Evolutionary conservation across 2,329 filamentous ascomycete genomes (phyloP).

Genomic region (Triangularia setosa): DNA sequence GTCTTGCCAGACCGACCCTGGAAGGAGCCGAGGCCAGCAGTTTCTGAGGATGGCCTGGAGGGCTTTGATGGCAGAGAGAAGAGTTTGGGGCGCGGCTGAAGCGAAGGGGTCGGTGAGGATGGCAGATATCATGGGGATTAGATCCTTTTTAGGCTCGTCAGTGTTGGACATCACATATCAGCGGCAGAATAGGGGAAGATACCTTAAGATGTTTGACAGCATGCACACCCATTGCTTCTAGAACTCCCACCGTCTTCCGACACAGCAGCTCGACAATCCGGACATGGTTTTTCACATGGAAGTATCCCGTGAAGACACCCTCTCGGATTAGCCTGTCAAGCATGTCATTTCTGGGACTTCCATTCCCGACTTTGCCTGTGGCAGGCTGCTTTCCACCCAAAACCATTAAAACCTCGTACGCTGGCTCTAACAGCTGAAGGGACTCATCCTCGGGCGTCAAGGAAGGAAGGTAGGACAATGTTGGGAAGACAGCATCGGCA

Average conservation of each 20-base stretch:
- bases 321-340: conserved; percentile 54
- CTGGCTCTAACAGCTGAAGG: conserved; percentile 55
- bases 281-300: conserved; percentile 57
- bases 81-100: conserved; percentile 47
- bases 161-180: background rate
- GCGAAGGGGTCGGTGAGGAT: conserved; percentile 68
- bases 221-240: conserved; percentile 57
- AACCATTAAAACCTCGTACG: conserved; percentile 63
- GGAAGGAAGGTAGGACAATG: conserved; percentile 71
- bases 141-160: conserved; percentile 41
- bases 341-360: conserved; percentile 31
- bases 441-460: conserved; percentile 73
- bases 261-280: conserved; percentile 56
- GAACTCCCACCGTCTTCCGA: conserved; percentile 43
- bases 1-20: conserved; percentile 49
- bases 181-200: background rate
- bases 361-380: conserved; percentile 6
- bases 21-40: conserved; percentile 65
- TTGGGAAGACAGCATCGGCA: conserved; percentile 64
- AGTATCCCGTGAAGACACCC: conserved; percentile 52
- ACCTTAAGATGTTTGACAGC: conserved; percentile 66
- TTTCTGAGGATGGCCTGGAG: conserved; percentile 56
- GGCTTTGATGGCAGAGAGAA: conserved; percentile 50
- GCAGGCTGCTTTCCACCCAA: conserved; percentile 45
- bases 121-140: conserved; percentile 63